phyloP scores from a whole-genome alignment of 202 grass and related monocot genomes.

The Panicum virgatum region DNA sequence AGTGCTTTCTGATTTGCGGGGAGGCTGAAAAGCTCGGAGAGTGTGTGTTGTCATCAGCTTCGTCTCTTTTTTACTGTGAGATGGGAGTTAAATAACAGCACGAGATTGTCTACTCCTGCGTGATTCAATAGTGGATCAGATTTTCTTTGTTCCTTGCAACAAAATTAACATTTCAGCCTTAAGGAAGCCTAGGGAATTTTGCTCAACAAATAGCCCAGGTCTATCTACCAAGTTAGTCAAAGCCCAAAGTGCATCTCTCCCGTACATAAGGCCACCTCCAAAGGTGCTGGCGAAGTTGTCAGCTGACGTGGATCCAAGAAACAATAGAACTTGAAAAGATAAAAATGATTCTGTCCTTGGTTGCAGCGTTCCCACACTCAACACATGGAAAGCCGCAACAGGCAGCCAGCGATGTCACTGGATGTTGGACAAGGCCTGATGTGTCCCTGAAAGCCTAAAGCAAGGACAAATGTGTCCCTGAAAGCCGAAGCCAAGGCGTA shows the following conservation, averaged over 20 bases:
- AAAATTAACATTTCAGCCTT: background rate
- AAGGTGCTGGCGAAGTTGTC: no score
- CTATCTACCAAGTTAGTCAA: background rate
- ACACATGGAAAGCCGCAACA: no score
- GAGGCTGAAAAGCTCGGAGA: slow-evolving; percentile 71
- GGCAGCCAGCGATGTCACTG: no score
- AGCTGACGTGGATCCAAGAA: no score
- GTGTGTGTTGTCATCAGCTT: slow-evolving; percentile 85
- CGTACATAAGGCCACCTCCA: no score
- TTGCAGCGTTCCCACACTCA: no score
- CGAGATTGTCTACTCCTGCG: slow-evolving; percentile 27
- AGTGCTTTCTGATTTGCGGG: slow-evolving; percentile 23
- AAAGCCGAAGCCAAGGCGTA: no score
- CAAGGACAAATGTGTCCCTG: no score
- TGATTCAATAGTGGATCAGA: background rate
- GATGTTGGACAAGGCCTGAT: no score
- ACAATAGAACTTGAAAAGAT: no score
- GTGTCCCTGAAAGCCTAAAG: no score
- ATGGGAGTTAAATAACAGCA: slow-evolving; percentile 87
- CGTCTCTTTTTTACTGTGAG: slow-evolving; percentile 49
- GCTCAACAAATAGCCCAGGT: background rate
- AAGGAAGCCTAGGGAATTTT: background rate
- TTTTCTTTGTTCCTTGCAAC: background rate
- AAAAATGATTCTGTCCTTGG: no score
- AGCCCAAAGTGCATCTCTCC: background rate